Percentiles rank a stretch among this genome's conserved stretches.
phyloP scores from a whole-genome alignment of 2,329 filamentous ascomycete species.

The Microthyrium microscopicum region DNA sequence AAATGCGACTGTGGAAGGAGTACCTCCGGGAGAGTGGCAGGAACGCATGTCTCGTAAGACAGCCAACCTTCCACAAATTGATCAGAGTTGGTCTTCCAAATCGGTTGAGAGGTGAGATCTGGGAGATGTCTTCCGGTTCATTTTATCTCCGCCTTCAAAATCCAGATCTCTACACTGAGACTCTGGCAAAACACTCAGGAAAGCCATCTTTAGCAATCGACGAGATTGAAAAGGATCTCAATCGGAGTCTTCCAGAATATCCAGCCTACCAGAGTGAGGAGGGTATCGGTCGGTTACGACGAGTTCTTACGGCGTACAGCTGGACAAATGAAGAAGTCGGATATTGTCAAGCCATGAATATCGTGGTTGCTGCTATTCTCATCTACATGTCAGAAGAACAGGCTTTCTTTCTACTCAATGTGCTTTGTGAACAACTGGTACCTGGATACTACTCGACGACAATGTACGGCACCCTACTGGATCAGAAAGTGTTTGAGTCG shows the following conservation, averaged over 20 bases:
- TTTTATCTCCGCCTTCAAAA: slow-evolving; percentile 76
- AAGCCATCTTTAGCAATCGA: slow-evolving; percentile 89
- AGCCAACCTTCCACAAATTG: slow-evolving; percentile 94
- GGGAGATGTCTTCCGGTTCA: slow-evolving; percentile 88
- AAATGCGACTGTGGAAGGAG: slow-evolving; percentile 95
- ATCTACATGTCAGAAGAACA: slow-evolving; percentile 97
- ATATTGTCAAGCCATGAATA: slow-evolving; percentile 99
- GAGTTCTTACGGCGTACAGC: slow-evolving; percentile 91
- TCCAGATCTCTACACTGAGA: slow-evolving; percentile 70
- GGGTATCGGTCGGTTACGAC: slow-evolving; percentile 73
- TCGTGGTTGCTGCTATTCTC: slow-evolving; percentile 89
- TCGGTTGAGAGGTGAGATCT: slow-evolving; percentile 79
- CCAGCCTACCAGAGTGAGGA: slow-evolving; percentile 94
- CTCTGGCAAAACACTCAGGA: slow-evolving; percentile 65
- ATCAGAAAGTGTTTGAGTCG: slow-evolving; percentile 94
- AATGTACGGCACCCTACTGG: slow-evolving; percentile 95
- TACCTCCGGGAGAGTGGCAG: slow-evolving; percentile 92
- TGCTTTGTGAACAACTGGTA: slow-evolving; percentile 80
- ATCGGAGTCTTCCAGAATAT: slow-evolving; percentile 91
- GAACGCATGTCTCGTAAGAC: slow-evolving; percentile 79
- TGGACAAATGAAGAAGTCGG: slow-evolving; percentile 93
- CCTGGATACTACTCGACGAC: slow-evolving; percentile 97
- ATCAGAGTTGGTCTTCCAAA: slow-evolving; percentile 93
- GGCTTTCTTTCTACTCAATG: slow-evolving; percentile 84
- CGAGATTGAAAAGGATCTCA: slow-evolving; percentile 97